A percentile compares a stretch with the other conserved stretches of the same genome.
These are phyloP conservation scores for Heterobasidion annosum DNA, from an alignment of 1,284 basidiomycete species.

Conservation along the genomic window DNA sequence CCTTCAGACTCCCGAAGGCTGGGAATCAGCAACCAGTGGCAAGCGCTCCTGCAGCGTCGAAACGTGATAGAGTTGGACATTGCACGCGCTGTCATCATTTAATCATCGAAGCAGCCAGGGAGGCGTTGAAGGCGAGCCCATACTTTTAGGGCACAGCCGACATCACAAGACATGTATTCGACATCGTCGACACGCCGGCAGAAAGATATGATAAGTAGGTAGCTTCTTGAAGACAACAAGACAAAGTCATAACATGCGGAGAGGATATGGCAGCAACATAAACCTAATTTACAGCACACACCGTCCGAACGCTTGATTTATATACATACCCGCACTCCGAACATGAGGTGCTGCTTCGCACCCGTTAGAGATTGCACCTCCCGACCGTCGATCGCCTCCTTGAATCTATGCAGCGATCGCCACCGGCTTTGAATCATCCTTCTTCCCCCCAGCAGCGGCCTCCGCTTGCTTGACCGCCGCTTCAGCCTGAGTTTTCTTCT, in stretches of 20 bases:
- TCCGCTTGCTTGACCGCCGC: slow-evolving; percentile 15
- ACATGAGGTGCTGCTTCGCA: background rate
- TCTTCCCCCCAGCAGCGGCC: slow-evolving; percentile 9
- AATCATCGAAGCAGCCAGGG: too few species aligned
- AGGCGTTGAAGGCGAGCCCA: too few species aligned
- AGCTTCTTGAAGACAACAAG: background rate
- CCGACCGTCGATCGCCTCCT: background rate
- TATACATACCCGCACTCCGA: background rate
- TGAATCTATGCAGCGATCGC: slow-evolving; percentile 3
- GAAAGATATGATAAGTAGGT: background rate
- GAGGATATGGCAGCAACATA: background rate
- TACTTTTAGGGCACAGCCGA: too few species aligned
- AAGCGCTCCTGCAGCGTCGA: too few species aligned
- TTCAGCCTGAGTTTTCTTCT: slow-evolving; percentile 22
- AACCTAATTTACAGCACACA: background rate
- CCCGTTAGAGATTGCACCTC: background rate
- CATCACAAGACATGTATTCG: too few species aligned
- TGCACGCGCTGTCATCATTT: too few species aligned
- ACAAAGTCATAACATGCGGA: background rate
- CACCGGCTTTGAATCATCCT: slow-evolving; percentile 1
- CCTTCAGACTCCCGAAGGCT: too few species aligned
- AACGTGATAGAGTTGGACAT: too few species aligned
- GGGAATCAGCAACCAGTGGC: too few species aligned
- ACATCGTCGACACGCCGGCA: background rate
- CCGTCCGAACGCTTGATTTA: background rate